phyloP scores from a whole-genome alignment of 805 yeast species.

The Starmerella vaccinii region DNA sequence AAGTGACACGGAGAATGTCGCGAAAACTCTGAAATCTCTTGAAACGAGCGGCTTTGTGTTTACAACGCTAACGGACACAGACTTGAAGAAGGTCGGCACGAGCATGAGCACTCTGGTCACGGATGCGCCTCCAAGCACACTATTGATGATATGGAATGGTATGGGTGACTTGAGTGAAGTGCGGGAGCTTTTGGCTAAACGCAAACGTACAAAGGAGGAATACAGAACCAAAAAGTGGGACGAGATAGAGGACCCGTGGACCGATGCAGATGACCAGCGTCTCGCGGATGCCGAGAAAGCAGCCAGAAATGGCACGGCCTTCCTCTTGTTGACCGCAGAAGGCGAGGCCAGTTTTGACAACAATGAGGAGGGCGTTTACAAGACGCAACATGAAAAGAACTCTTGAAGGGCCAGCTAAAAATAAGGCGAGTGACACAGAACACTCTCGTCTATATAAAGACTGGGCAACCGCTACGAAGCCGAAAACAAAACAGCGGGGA shows the following conservation, averaged over 20 bases:
- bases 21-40: conserved; percentile 2
- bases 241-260: conserved; percentile 43
- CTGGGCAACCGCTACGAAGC: too few relatives aligned
- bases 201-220: conserved; percentile 37
- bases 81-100: conserved; percentile 30
- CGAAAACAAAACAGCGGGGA: background rate
- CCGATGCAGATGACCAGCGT: conserved; percentile 38
- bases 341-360: background rate
- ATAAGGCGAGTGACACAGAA: too few relatives aligned
- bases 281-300: conserved; percentile 39
- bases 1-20: conserved; percentile 13
- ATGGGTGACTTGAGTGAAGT: conserved; percentile 47
- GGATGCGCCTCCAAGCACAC: conserved; percentile 46
- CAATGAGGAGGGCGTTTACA: background rate
- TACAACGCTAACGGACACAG: conserved; percentile 1
- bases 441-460: too few relatives aligned
- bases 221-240: conserved; percentile 38
- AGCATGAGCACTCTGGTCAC: conserved; percentile 43
- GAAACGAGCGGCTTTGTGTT: conserved; percentile 6
- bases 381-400: too few relatives aligned
- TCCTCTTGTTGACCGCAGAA: conserved; percentile 36
- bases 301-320: conserved; percentile 54
- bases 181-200: conserved; percentile 37
- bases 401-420: too few relatives aligned
- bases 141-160: conserved; percentile 53